These are phyloP conservation scores for Podosphaera fusca DNA, from an alignment of 2,329 filamentous ascomycete genomes.

Conservation along the genomic window DNA sequence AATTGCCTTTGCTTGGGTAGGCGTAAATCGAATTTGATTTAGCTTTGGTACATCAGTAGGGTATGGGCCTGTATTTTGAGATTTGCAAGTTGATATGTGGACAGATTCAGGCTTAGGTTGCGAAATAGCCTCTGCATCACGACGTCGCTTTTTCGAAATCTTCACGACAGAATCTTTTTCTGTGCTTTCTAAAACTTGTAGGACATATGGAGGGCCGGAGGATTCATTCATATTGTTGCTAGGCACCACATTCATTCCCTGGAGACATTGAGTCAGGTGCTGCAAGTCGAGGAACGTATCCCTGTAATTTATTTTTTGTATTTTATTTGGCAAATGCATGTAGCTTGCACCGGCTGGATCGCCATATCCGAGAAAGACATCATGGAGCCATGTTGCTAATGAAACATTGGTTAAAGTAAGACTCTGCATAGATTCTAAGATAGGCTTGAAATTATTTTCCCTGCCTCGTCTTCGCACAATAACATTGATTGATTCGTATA, in stretches of 20 bases:
- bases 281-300: constrained; percentile 95
- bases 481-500: constrained; percentile 71
- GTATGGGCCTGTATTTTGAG: constrained; percentile 75
- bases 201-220: constrained; percentile 70
- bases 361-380: constrained; percentile 93
- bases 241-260: constrained; percentile 69
- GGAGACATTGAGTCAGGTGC: constrained; percentile 71
- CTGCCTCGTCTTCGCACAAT: constrained; percentile 60
- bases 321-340: constrained; percentile 53
- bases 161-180: constrained; percentile 28
- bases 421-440: constrained; percentile 75
- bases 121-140: constrained; percentile 46
- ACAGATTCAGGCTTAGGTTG: constrained; percentile 42
- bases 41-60: constrained; percentile 59
- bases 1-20: constrained; percentile 78
- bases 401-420: constrained; percentile 68
- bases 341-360: constrained; percentile 77
- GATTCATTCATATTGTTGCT: constrained; percentile 45
- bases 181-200: constrained; percentile 40
- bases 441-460: constrained; percentile 93
- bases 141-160: constrained; percentile 66
- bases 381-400: constrained; percentile 77
- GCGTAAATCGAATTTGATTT: constrained; percentile 72
- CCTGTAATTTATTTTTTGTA: constrained; percentile 65
- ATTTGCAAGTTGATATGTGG: constrained; percentile 73